Conservation (phyloP, 345 rosid genomes). For the Eucalyptus brandiana region DNA sequence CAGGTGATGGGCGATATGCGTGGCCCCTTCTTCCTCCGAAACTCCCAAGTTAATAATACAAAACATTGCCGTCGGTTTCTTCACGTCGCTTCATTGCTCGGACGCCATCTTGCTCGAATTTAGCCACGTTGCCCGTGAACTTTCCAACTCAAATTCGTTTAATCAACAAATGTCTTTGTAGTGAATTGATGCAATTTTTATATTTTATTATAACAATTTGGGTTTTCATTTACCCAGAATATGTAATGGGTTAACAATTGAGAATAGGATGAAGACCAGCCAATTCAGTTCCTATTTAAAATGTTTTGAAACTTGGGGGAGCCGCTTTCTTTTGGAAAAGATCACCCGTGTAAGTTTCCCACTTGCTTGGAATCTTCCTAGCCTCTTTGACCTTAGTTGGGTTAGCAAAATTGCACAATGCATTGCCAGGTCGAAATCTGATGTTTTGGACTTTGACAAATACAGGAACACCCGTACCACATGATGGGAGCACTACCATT, state of each 20-base stretch:
- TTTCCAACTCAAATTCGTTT: background rate
- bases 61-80: background rate
- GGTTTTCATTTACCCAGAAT: background rate
- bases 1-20: background rate
- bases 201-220: background rate
- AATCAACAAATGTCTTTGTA: background rate
- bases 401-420: background rate
- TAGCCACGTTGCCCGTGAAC: background rate
- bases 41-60: background rate
- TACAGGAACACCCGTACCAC: background rate
- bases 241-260: background rate
- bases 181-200: background rate
- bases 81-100: background rate
- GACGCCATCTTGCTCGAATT: background rate
- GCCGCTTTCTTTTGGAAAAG: background rate
- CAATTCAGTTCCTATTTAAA: background rate
- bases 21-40: background rate
- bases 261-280: background rate
- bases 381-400: background rate
- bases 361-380: background rate
- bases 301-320: background rate
- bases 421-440: background rate
- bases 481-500: background rate
- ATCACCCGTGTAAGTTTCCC: background rate
- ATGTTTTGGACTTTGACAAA: background rate